phyloP scores from a whole-genome alignment of 2,329 filamentous ascomycete genomes.

The Sporothrix luriei region DNA sequence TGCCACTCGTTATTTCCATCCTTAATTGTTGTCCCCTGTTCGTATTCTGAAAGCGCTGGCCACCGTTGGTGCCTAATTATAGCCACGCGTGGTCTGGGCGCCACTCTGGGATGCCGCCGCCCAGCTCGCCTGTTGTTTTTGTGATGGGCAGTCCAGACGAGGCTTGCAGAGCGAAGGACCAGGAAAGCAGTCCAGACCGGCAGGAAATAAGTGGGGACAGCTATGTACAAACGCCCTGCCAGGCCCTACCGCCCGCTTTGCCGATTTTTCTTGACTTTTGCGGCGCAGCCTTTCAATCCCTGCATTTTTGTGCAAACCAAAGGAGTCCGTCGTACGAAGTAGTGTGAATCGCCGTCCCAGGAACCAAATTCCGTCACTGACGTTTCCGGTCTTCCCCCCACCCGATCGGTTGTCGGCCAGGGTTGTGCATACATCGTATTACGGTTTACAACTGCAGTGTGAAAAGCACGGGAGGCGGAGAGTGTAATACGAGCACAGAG shows the following conservation, averaged over 20 bases:
- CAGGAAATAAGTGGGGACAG: background rate
- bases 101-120: background rate
- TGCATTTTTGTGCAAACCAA: background rate
- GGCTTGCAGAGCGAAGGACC: slow-evolving; percentile 16
- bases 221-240: background rate
- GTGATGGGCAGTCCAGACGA: slow-evolving; percentile 16
- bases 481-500: slow-evolving; percentile 13
- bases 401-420: slow-evolving; percentile 17
- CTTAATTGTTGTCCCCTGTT: background rate
- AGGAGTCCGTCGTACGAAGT: background rate
- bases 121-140: background rate
- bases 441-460: background rate
- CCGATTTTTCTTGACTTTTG: too few species aligned
- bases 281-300: too few species aligned
- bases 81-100: slow-evolving; percentile 18
- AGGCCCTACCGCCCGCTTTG: too few species aligned
- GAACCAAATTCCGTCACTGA: background rate
- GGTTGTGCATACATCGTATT: background rate
- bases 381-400: background rate
- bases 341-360: background rate
- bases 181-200: slow-evolving; percentile 6
- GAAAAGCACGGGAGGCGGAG: slow-evolving; percentile 1
- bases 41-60: background rate
- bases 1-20: background rate
- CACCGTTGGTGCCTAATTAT: slow-evolving; percentile 21